Conservation (phyloP, 2,329 filamentous ascomycete genomes). For the Emmonsiellopsis sp. region DNA sequence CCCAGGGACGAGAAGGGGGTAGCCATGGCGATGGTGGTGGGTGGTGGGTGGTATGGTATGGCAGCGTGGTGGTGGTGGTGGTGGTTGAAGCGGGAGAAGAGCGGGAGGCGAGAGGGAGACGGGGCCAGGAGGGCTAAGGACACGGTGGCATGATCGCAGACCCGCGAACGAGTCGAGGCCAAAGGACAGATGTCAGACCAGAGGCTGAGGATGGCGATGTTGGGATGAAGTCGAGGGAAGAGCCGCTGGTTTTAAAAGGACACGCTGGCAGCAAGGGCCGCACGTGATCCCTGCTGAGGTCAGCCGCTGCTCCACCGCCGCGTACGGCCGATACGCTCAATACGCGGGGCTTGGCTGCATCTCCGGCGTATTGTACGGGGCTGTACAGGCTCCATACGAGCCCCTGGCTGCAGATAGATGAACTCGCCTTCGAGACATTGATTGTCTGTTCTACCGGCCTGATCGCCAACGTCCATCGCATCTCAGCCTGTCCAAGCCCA, state of each 20-base stretch:
- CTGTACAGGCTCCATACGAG: too few species aligned
- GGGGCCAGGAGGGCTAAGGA: conserved; percentile 10
- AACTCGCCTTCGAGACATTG: too few species aligned
- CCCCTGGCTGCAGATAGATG: too few species aligned
- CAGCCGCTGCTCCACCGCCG: background rate
- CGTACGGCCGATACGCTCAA: too few species aligned
- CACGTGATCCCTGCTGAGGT: conserved; percentile 21
- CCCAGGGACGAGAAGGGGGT: conserved; percentile 23
- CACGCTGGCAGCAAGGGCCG: conserved; percentile 13
- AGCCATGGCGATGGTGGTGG: conserved; percentile 17
- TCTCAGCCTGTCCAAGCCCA: too few species aligned
- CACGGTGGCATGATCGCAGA: conserved; percentile 30
- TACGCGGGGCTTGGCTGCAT: too few species aligned
- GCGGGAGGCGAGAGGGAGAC: conserved; percentile 10
- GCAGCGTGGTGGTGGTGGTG: background rate
- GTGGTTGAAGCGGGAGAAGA: conserved; percentile 1
- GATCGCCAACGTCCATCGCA: too few species aligned
- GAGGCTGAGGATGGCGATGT: conserved; percentile 8
- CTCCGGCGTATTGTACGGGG: too few species aligned
- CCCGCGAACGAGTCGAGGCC: conserved; percentile 10
- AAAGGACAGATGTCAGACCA: conserved; percentile 27
- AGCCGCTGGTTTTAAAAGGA: conserved; percentile 29
- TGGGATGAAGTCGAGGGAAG: conserved; percentile 9
- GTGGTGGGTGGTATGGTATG: background rate
- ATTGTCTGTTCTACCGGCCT: too few species aligned